phyloP scores from a whole-genome alignment of 2,329 filamentous ascomycete genomes.

The Talaromyces albobiverticillius region DNA sequence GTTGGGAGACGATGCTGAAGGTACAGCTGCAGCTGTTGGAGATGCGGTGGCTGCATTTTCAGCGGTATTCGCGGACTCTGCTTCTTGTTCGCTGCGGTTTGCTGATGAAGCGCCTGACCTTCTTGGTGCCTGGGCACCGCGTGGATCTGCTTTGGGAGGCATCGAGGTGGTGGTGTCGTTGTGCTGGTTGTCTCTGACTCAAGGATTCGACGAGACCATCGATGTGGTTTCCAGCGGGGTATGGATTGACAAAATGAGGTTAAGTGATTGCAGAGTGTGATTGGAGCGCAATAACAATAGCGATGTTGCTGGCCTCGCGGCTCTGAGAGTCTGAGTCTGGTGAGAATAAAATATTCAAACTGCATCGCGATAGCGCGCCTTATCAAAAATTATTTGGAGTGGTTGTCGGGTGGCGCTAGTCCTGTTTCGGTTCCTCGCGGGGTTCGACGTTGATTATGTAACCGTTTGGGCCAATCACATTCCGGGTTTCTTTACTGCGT shows the following conservation, averaged over 20 bases:
- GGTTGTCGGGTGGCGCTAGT: background rate
- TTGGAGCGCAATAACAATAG: background rate
- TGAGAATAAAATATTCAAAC: background rate
- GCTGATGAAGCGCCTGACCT: background rate
- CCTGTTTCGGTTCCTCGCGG: background rate
- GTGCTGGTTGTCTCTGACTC: background rate
- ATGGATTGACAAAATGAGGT: background rate
- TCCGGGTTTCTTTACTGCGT: background rate
- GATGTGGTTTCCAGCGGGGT: background rate
- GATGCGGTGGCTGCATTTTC: conserved; percentile 12
- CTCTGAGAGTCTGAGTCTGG: background rate
- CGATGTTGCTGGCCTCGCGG: background rate
- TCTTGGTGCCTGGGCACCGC: conserved; percentile 11
- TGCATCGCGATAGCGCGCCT: conserved; percentile 6
- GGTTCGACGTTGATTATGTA: background rate
- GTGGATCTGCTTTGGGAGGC: conserved; percentile 34
- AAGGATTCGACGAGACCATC: no score
- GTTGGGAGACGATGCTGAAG: conserved; percentile 19
- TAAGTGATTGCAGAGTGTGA: no score
- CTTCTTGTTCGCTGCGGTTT: background rate
- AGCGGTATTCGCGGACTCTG: conserved; percentile 16
- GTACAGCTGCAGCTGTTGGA: conserved; percentile 7
- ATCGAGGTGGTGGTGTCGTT: conserved; percentile 23
- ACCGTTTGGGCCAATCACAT: background rate
- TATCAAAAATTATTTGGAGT: conserved; percentile 3